phyloP scores from a whole-genome alignment of 768 basidiomycete species.

The Russula brevipes region DNA sequence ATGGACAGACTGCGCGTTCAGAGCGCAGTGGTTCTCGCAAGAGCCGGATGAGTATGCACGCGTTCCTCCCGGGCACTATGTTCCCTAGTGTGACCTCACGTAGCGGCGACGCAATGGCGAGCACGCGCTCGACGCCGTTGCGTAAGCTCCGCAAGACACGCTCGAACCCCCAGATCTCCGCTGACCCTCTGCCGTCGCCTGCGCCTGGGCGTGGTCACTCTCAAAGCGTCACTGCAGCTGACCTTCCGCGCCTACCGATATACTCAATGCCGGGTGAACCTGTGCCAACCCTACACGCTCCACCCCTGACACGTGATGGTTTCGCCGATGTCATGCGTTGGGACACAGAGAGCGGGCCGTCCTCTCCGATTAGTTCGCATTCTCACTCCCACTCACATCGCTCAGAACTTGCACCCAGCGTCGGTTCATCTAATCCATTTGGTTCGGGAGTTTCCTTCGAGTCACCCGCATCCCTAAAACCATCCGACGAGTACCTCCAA shows the following conservation, averaged over 20 bases:
- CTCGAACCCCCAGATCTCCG: conserved; percentile 59
- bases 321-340: conserved; percentile 67
- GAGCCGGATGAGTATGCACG: conserved; percentile 66
- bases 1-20: conserved; percentile 14
- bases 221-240: conserved; percentile 71
- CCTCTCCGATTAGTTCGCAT: conserved; percentile 37
- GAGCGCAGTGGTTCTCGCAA: conserved; percentile 35
- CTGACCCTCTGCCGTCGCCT: conserved; percentile 23
- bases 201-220: conserved; percentile 61
- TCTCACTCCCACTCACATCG: conserved; percentile 25
- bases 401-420: conserved; percentile 10
- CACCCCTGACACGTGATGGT: conserved; percentile 41
- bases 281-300: conserved; percentile 23
- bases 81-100: conserved; percentile 38
- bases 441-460: conserved; percentile 60
- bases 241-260: conserved; percentile 44
- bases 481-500: conserved; percentile 35
- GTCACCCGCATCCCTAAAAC: conserved; percentile 50
- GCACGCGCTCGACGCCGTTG: conserved; percentile 33
- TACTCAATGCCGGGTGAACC: conserved; percentile 7
- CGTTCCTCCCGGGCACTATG: conserved; percentile 46
- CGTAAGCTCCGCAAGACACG: conserved; percentile 68
- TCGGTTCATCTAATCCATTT: conserved; percentile 52
- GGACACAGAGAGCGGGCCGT: conserved; percentile 33
- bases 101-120: conserved; percentile 7